Evolutionary conservation across 371 early-diverging fungal species (phyloP).

Genomic region (Lichtheimia corymbifera): DNA sequence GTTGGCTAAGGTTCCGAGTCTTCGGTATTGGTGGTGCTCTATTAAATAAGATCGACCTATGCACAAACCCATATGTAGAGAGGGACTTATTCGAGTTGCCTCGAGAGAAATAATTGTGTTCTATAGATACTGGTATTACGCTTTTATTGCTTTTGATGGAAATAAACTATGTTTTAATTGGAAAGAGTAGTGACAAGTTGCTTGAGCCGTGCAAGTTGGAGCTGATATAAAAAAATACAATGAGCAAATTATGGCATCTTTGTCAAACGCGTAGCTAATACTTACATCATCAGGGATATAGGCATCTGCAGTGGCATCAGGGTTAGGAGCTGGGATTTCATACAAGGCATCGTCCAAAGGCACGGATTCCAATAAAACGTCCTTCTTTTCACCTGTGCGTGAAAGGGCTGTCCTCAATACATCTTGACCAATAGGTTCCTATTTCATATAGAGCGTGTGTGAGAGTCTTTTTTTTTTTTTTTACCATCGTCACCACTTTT

Average conservation of each 20-base stretch:
- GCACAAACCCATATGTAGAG: no score
- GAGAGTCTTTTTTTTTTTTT: not conserved
- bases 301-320: constrained; percentile 3
- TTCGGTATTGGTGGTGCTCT: no score
- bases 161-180: no score
- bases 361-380: constrained; percentile 76
- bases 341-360: constrained; percentile 60
- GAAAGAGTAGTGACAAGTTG: not conserved
- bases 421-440: constrained; percentile 80
- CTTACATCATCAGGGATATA: constrained; percentile 13
- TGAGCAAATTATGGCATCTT: not conserved
- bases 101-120: no score
- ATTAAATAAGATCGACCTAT: no score
- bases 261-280: not conserved
- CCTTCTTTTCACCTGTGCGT: constrained; percentile 79
- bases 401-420: constrained; percentile 81
- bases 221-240: not conserved
- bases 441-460: not conserved
- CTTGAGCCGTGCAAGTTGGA: constrained; percentile 2
- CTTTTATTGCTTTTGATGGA: no score
- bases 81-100: no score
- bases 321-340: constrained; percentile 51
- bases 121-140: no score
- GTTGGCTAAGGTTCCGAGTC: no score
- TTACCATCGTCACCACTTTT: not conserved